These are phyloP conservation scores for Aspergillus incahuasiensis DNA, from an alignment of 495 filamentous ascomycete genomes.

Conservation along the genomic window DNA sequence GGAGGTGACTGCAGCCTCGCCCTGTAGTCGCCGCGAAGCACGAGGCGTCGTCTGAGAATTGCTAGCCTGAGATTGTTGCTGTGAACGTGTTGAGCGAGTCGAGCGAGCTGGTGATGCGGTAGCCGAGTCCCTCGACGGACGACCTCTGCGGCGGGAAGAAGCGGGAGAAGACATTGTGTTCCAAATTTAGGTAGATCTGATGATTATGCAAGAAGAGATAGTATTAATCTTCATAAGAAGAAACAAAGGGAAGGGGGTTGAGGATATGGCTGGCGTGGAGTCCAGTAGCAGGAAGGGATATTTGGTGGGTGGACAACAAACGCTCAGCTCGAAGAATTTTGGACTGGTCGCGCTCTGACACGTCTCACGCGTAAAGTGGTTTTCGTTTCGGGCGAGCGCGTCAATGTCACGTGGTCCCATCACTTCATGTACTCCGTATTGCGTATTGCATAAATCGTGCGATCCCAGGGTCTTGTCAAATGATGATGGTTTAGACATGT, in stretches of 20 bases:
- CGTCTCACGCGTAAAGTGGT: constrained; percentile 40
- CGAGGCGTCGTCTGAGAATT: constrained; percentile 43
- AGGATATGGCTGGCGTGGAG: constrained; percentile 9
- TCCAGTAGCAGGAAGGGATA: constrained; percentile 2
- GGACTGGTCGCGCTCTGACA: constrained; percentile 28
- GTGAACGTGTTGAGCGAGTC: constrained; percentile 28
- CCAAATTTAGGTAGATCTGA: not conserved
- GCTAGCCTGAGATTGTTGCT: constrained; percentile 35
- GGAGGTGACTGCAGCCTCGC: constrained; percentile 41
- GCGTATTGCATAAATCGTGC: too few species aligned
- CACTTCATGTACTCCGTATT: too few species aligned
- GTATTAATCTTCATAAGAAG: not conserved
- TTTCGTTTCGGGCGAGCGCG: constrained; percentile 28
- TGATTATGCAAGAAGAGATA: not conserved
- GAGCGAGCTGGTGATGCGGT: constrained; percentile 41
- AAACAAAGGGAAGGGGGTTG: not conserved
- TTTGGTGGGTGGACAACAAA: constrained; percentile 1
- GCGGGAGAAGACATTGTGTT: constrained; percentile 48
- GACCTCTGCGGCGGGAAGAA: constrained; percentile 37
- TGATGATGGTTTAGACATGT: too few species aligned
- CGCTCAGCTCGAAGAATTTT: constrained; percentile 8
- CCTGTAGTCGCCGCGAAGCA: constrained; percentile 39
- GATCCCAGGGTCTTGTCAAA: too few species aligned
- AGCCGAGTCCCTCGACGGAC: constrained; percentile 36
- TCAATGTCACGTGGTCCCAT: constrained; percentile 9